Base-by-base conservation (phyloP, 2,329 filamentous ascomycete species). In the Bipolaris cookei region DNA sequence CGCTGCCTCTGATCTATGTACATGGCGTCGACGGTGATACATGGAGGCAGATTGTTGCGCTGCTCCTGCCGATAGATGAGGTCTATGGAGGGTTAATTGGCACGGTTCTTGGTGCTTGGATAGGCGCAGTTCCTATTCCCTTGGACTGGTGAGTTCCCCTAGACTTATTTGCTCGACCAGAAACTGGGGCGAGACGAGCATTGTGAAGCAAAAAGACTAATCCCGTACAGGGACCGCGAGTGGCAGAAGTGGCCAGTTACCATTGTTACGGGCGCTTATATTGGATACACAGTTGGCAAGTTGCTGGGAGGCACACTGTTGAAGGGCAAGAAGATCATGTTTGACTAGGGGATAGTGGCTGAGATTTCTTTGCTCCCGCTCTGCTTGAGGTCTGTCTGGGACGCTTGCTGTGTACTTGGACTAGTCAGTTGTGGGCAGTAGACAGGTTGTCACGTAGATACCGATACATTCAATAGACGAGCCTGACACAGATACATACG, bases 161-260 rank as follows among this genome's bases (percentile, higher is more conserved):
- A 23, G 13, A 14, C 10, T 3, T 4, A n/a, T 8, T 21, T 3
- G 16, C 3, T 30, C 13, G 4, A 21, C 28, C 11, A 48, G 14
- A 18, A 4, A 23, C 3, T 3, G 21, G 6, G 1, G 0, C 37
- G 6, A 48, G 8, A 10, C 4, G n/a, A 10, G 2, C 23, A 3
- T 7, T 11, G 6, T 18, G 8, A 39, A 1, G 2, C 18, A 0
- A 14, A 16, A 44, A 53, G 44, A 44, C 39, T 55, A 38, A 43
- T n/a, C 30, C n/a, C 18, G 8, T 34, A 3, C 62, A 84, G 83
- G 84, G 95, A 99, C 76, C 88, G 95, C n/a, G 92, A 96, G 67
- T 99, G 95, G 95, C 95, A 99, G 84, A 91, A 89, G 76, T 99
- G 94, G 90, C 95, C 95, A 0, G 89, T 98, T 45, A 99, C 95